phyloP scores from a whole-genome alignment of 495 filamentous ascomycete species.

The Cudoniella acicularis region DNA sequence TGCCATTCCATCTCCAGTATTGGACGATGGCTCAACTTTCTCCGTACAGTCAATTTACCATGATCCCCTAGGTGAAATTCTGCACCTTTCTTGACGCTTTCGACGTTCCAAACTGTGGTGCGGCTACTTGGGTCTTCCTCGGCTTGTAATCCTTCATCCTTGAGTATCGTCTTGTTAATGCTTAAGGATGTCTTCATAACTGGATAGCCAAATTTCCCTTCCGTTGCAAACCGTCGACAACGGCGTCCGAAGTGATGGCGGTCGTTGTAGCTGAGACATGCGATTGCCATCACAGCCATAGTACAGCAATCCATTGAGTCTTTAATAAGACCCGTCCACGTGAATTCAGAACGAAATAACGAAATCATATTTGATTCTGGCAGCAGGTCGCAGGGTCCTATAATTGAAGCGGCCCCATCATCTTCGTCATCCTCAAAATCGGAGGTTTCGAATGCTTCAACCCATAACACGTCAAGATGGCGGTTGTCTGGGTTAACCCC shows the following conservation, averaged over 20 bases:
- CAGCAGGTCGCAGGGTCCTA: neutral
- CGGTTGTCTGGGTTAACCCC: constrained; percentile 7
- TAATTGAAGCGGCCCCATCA: neutral
- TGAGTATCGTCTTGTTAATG: constrained; percentile 11
- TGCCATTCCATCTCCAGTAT: neutral
- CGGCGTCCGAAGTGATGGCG: neutral
- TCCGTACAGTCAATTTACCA: neutral
- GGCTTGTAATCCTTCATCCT: neutral
- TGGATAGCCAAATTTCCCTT: neutral
- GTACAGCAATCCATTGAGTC: constrained; percentile 10
- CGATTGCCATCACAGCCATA: constrained; percentile 5
- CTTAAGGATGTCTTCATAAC: constrained; percentile 8
- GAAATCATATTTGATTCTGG: constrained; percentile 8
- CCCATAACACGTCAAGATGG: constrained; percentile 9
- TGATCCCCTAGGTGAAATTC: constrained; percentile 1
- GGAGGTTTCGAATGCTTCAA: neutral
- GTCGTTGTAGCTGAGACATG: constrained; percentile 6
- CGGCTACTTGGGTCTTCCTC: neutral
- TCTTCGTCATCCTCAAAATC: neutral
- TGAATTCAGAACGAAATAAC: constrained; percentile 11
- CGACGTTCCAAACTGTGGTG: neutral
- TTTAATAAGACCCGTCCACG: constrained; percentile 13
- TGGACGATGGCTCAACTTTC: neutral
- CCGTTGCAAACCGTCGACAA: neutral
- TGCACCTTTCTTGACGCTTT: neutral